Evolutionary conservation across 208 protist genomes (phyloP).

Genomic region (Leishmania tropica): DNA sequence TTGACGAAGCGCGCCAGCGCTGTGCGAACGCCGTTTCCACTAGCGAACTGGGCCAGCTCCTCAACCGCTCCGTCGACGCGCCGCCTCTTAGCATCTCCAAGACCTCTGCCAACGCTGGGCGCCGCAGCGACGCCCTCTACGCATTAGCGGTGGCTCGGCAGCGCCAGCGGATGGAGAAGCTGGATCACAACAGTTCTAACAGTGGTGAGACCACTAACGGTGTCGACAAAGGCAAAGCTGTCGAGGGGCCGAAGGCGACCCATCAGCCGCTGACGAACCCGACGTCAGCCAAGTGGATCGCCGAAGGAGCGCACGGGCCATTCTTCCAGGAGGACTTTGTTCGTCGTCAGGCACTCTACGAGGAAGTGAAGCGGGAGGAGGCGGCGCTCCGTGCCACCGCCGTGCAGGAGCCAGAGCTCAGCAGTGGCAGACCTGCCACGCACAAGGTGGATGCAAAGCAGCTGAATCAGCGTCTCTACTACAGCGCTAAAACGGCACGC

Average conservation of each 20-base stretch:
- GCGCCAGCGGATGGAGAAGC: slow-evolving; percentile 5
- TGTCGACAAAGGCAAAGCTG: background rate
- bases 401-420: background rate
- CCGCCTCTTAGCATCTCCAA: slow-evolving; percentile 2
- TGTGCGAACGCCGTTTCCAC: background rate
- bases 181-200: background rate
- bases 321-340: slow-evolving; percentile 80
- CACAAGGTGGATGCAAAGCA: slow-evolving; percentile 16
- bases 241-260: background rate
- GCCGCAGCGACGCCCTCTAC: slow-evolving; percentile 32
- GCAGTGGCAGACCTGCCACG: background rate
- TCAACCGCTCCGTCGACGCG: slow-evolving; percentile 5
- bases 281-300: slow-evolving; percentile 67
- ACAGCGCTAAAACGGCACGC: slow-evolving; percentile 29
- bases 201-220: too few species aligned
- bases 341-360: slow-evolving; percentile 67
- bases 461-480: slow-evolving; percentile 64
- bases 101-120: background rate
- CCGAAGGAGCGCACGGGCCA: slow-evolving; percentile 61
- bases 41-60: slow-evolving; percentile 12
- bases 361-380: slow-evolving; percentile 60
- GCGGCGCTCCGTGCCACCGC: slow-evolving; percentile 16
- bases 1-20: slow-evolving; percentile 41
- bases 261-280: slow-evolving; percentile 65
- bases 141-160: slow-evolving; percentile 22